phyloP scores from a whole-genome alignment of 805 yeast genomes.

The Saturnispora serradocipensis region DNA sequence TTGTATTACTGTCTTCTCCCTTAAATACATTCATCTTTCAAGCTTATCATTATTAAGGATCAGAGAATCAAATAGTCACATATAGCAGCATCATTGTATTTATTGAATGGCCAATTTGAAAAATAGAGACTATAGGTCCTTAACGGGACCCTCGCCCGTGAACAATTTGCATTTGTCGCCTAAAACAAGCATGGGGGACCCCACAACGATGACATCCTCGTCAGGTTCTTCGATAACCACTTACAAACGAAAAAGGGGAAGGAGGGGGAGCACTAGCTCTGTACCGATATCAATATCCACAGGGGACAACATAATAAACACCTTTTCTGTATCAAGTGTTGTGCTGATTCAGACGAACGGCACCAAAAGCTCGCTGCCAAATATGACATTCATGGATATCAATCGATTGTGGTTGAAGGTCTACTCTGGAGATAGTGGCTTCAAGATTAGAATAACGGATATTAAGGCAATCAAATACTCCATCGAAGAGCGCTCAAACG shows the following conservation, averaged over 20 bases:
- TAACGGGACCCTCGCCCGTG: not conserved
- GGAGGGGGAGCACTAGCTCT: not conserved
- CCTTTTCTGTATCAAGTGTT: not conserved
- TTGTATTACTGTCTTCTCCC: not conserved
- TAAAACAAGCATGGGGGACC: not conserved
- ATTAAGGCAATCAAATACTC: not conserved
- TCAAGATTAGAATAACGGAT: not conserved
- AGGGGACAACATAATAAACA: not conserved
- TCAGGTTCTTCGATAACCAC: not conserved
- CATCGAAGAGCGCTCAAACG: not conserved
- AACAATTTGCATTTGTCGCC: not conserved
- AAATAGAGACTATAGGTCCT: not conserved
- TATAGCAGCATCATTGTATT: not conserved
- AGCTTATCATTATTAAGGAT: not conserved
- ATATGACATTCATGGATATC: not conserved
- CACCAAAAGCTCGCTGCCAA: not conserved
- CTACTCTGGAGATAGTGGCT: not conserved
- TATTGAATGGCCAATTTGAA: not conserved
- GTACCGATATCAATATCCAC: not conserved
- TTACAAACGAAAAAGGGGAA: not conserved
- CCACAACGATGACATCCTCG: not conserved
- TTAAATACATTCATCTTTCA: not conserved
- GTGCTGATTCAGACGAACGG: not conserved
- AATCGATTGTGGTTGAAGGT: not conserved
- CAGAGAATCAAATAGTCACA: not conserved